Base-by-base conservation (phyloP, 2,329 filamentous ascomycete genomes). In the Aspergillus tubingensis region DNA sequence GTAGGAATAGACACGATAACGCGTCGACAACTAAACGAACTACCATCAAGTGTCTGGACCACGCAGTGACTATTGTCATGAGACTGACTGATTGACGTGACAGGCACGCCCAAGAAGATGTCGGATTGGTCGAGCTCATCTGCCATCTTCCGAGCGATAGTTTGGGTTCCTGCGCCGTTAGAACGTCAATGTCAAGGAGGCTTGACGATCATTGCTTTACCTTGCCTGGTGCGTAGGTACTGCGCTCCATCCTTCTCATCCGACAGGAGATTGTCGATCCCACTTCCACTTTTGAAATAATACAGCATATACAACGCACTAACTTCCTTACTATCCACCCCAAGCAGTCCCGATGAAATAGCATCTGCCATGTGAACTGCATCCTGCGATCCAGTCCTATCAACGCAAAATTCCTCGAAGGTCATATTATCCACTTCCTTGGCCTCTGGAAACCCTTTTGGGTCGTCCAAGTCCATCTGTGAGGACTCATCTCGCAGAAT, bases 1-100 rank as follows among this genome's bases (percentile, higher is more conserved):
- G 77, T 79, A 0, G 84, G 80, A 0, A 85, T 70, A 0, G 83
- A 79, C 0, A 81, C 66, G 56, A 86, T 80, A 21, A 84, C 79
- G 43, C 79, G 19, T 44, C 5, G 41, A 13, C 41, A 44, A 5
- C 21, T 19, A 21, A 44, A 23, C 23, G 41, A 21, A 7, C 2
- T 2, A 2, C 5, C 8, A 23, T 21, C 41, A 6, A 23, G 10
- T 27, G 52, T 43, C 15, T 30, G 52, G n/a, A 54, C 52, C 13
- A 41, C 10, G 15, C 52, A 54, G 23, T 19, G 10, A 21, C 23
- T 39, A 8, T 39, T 19, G 11, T 17, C 21, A 2, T 5, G 15
- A 41, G 36, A 30, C 43, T 47, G 52, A 10, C 32, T n/a, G 15
- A 54, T 54, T 44, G 21, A 13, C 21, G 52, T 43, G 21, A 54